These are phyloP conservation scores for Sporothrix brunneoviolacea DNA, from an alignment of 2,329 filamentous ascomycete species.

Conservation along the genomic window DNA sequence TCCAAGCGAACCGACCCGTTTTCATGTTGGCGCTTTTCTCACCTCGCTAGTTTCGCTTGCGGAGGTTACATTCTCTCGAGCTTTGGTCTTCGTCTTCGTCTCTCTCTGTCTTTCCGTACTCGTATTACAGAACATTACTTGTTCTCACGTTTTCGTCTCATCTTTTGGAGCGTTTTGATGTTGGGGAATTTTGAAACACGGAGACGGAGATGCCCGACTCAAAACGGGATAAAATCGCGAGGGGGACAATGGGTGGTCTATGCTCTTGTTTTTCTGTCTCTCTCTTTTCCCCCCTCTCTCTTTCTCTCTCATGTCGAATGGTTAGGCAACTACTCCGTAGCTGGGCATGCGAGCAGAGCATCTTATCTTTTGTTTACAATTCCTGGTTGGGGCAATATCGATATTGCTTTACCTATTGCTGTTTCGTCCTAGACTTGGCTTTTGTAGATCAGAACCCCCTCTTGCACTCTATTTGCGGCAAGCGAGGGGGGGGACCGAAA, in stretches of 20 bases:
- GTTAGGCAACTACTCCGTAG: too few species aligned
- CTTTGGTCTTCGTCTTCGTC: too few species aligned
- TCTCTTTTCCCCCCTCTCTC: too few species aligned
- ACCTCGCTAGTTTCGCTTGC: too few species aligned
- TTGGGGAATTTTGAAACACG: conserved; percentile 6
- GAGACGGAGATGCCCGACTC: background rate
- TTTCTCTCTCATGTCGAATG: too few species aligned
- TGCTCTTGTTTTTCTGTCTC: too few species aligned
- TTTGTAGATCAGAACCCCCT: conserved; percentile 3
- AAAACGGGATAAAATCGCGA: conserved; percentile 1
- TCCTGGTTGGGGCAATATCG: too few species aligned
- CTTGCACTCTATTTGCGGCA: conserved; percentile 4
- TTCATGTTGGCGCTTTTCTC: background rate
- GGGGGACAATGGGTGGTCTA: background rate
- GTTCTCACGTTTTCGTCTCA: background rate
- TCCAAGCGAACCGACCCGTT: conserved; percentile 1
- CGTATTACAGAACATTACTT: too few species aligned
- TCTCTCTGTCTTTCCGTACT: background rate
- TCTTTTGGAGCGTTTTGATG: background rate
- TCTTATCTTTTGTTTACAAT: too few species aligned
- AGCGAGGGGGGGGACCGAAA: too few species aligned
- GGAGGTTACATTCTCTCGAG: too few species aligned
- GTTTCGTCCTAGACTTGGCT: conserved; percentile 9
- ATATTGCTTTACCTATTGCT: background rate
- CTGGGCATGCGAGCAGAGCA: too few species aligned